Base-by-base conservation (phyloP, 2,329 filamentous ascomycete species). In the Fusarium hainanense region DNA sequence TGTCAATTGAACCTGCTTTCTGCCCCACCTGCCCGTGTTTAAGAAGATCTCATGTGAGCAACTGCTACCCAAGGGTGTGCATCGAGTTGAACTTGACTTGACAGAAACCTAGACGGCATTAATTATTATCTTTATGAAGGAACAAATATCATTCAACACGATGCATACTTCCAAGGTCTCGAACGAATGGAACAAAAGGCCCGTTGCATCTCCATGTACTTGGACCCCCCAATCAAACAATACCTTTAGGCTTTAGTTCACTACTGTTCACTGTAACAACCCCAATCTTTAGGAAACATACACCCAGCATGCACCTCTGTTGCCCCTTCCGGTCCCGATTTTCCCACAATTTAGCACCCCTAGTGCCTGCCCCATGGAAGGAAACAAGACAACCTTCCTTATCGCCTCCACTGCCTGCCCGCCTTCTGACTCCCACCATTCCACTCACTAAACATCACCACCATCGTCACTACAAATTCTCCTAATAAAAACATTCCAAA, bases 281-380 rank as follows among this genome's bases (percentile, higher is more conserved):
- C 41, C 61, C 61, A 25, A 46, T 28, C 5, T 63, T 58, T 65
- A 64, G 51, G 18, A 58, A 34, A 23, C 18, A 50, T 51, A 65
- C 60, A 51, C 50, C 61, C 61, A 56, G 40, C n/a, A 20, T 49
- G 20, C 37, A 30, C 55, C 30, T 51, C 18, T 20, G 23, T 56
- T 25, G 32, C 34, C 23, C 63, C 63, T 68, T 68, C 68, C 73
- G 68, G 73, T 70, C 71, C 71, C 66, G 64, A n/a, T 63, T 75
- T 70, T 75, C 60, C 63, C 70, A 68, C 69, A 63, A 40, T 23
- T 27, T 51, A 51, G 21, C 48, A 51, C 48, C 48, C 48, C 16
- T 34, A 43, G 47, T 50, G 42, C 42, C 61, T 42, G 54, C 59
- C 54, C 40, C 41, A 40, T 41, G 30, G 43, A 40, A 44, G 43